Evolutionary conservation across 129 eudicot species (phyloP).

Genomic region (Helichrysum umbraculigerum): DNA sequence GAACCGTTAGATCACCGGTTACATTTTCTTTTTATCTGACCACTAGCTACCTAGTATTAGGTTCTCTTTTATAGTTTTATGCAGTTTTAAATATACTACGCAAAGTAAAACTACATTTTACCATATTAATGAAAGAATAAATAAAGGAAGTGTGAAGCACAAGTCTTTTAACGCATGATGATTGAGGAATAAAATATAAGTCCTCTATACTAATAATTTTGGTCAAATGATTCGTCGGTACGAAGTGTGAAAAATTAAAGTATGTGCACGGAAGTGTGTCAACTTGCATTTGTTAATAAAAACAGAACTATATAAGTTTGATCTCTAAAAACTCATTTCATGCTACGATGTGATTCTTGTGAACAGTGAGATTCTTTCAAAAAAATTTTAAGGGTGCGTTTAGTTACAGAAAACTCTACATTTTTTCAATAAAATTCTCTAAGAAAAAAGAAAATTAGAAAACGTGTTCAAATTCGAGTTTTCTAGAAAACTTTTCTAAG

Average conservation of each 20-base stretch:
- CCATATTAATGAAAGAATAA: background rate
- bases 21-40: too few relatives aligned
- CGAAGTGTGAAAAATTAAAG: constrained; percentile 3
- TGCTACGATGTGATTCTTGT: background rate
- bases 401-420: too few relatives aligned
- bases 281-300: background rate
- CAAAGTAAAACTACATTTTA: background rate
- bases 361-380: background rate
- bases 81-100: background rate
- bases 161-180: background rate
- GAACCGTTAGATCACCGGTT: too few relatives aligned
- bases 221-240: background rate
- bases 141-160: background rate
- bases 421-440: too few relatives aligned
- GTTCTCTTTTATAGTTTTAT: background rate
- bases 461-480: too few relatives aligned
- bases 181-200: background rate
- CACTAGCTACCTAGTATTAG: too few relatives aligned
- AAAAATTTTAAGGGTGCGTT: too few relatives aligned
- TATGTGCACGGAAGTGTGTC: background rate
- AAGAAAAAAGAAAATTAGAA: too few relatives aligned
- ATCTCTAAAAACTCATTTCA: background rate
- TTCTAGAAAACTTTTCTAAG: too few relatives aligned
- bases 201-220: background rate
- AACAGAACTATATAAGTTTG: background rate